Evolutionary conservation across 2,329 filamentous ascomycete species (phyloP).

Genomic region (Colletotrichum sp.): DNA sequence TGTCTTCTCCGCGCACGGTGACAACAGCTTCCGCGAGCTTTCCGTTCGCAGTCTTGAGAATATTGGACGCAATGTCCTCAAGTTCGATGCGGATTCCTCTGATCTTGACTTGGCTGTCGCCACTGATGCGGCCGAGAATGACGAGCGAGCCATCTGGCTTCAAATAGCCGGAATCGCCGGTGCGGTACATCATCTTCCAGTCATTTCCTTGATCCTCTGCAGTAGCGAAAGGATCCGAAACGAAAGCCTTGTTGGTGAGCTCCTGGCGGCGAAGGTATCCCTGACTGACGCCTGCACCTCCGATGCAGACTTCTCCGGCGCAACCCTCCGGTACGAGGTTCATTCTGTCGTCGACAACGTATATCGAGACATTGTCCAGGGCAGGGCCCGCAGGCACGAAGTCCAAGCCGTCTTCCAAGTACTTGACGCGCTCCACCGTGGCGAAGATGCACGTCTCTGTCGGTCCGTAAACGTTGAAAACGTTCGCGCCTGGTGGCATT

Average conservation of each 20-base stretch:
- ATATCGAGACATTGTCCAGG: constrained; percentile 39
- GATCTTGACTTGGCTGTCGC: constrained; percentile 52
- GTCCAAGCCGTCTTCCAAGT: neutral
- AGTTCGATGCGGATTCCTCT: constrained; percentile 51
- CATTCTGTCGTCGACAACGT: constrained; percentile 42
- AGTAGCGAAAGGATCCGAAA: constrained; percentile 20
- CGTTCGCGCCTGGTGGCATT: neutral
- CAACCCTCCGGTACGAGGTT: constrained; percentile 42
- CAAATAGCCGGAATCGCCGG: constrained; percentile 44
- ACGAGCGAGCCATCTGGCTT: constrained; percentile 36
- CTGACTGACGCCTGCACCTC: constrained; percentile 43
- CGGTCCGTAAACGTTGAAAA: constrained; percentile 35
- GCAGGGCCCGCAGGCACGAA: constrained; percentile 22
- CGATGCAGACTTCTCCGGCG: constrained; percentile 37
- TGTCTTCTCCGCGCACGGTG: constrained; percentile 20
- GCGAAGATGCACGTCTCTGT: constrained; percentile 28
- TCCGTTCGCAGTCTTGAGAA: constrained; percentile 25
- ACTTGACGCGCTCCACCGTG: neutral
- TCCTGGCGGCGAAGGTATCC: constrained; percentile 43
- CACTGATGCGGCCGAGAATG: constrained; percentile 40
- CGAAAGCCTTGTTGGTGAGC: constrained; percentile 18
- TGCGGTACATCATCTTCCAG: constrained; percentile 38
- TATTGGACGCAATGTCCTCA: constrained; percentile 36
- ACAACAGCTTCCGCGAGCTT: constrained; percentile 27
- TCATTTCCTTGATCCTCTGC: neutral